Conservation (phyloP, 2,329 filamentous ascomycete species). For the Aspergillus amoenus region DNA sequence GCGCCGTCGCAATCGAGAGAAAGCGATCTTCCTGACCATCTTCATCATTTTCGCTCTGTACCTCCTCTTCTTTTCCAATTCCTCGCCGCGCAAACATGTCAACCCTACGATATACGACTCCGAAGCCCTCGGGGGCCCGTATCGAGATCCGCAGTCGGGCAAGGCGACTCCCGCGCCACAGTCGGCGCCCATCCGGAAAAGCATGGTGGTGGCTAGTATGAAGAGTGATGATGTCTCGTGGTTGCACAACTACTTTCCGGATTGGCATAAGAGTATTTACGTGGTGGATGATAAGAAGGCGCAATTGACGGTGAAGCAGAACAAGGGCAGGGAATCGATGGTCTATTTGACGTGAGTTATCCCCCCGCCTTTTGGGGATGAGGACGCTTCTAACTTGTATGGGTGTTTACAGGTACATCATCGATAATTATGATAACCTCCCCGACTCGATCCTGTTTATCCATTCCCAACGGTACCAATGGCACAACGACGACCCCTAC, state of each 20-base stretch:
- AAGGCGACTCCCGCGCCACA: conserved; percentile 20
- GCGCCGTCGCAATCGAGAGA: conserved; percentile 34
- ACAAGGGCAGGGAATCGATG: conserved; percentile 47
- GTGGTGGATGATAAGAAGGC: conserved; percentile 53
- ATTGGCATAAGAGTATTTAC: conserved; percentile 57
- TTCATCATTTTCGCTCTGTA: conserved; percentile 34
- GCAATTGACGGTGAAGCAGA: conserved; percentile 48
- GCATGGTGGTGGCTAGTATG: conserved; percentile 43
- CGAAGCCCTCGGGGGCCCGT: conserved; percentile 8
- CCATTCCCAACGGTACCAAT: conserved; percentile 42
- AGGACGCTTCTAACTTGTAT: not conserved
- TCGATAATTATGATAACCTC: conserved; percentile 43
- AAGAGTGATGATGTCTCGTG: conserved; percentile 41
- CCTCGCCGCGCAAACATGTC: conserved; percentile 11
- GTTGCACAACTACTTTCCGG: conserved; percentile 39
- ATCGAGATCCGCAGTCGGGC: conserved; percentile 17
- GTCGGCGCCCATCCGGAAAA: conserved; percentile 23
- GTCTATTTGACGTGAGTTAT: conserved; percentile 44
- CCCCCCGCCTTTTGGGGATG: not conserved
- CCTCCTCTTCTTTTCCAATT: conserved; percentile 31
- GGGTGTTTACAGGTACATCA: conserved; percentile 37
- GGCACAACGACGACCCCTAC: conserved; percentile 54
- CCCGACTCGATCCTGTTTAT: conserved; percentile 44
- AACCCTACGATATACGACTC: conserved; percentile 13
- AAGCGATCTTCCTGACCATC: conserved; percentile 35